Percentiles rank a stretch among this genome's conserved stretches.
phyloP scores from a whole-genome alignment of 2,329 filamentous ascomycete species.

The Mycosphaerella sp. region DNA sequence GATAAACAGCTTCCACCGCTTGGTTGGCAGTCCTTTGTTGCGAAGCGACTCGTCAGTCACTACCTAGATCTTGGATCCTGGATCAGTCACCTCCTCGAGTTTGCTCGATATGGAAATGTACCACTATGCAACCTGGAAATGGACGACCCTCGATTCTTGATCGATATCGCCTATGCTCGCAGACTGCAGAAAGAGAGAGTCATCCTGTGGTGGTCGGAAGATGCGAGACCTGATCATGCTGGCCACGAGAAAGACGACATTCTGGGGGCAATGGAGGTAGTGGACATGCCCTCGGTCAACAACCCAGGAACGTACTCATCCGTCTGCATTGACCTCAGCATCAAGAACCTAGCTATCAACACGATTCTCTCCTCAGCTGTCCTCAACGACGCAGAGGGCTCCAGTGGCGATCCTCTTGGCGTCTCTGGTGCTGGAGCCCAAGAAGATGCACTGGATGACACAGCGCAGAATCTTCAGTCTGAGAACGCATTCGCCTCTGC shows the following conservation, averaged over 20 bases:
- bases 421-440: constrained; percentile 68
- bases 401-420: constrained; percentile 62
- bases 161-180: constrained; percentile 90
- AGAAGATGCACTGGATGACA: constrained; percentile 55
- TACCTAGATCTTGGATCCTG: constrained; percentile 91
- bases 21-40: constrained; percentile 87
- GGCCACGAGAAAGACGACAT: constrained; percentile 93
- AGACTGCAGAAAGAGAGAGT: constrained; percentile 86
- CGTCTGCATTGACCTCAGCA: constrained; percentile 89
- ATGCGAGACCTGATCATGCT: constrained; percentile 84
- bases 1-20: constrained; percentile 86
- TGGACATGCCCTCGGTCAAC: constrained; percentile 84
- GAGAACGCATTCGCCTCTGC: constrained; percentile 92
- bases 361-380: constrained; percentile 94
- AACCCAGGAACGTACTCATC: constrained; percentile 90
- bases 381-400: constrained; percentile 91
- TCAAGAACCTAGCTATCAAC: constrained; percentile 94
- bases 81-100: constrained; percentile 78
- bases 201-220: constrained; percentile 92
- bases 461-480: constrained; percentile 65
- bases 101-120: constrained; percentile 87
- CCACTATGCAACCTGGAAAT: constrained; percentile 92
- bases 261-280: constrained; percentile 70
- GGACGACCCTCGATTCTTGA: constrained; percentile 89
- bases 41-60: constrained; percentile 76